Evolutionary conservation across 257 asterid species (phyloP).

Genomic region (Cruciata laevipes): DNA sequence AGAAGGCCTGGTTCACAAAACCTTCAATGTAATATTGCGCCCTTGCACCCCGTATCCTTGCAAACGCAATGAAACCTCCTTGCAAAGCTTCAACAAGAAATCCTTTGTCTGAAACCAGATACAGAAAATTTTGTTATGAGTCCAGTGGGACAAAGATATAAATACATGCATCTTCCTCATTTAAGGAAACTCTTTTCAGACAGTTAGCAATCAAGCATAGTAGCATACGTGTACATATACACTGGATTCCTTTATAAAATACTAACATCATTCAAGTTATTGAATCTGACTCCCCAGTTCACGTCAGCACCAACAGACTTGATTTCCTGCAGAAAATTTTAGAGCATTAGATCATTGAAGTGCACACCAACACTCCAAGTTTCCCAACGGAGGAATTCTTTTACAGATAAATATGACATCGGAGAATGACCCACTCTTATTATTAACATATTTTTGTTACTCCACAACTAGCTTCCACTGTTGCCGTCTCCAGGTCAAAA

Average conservation of each 20-base stretch:
- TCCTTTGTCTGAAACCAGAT: slow-evolving; percentile 49
- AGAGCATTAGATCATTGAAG: slow-evolving; percentile 10
- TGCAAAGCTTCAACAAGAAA: slow-evolving; percentile 60
- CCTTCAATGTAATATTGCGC: slow-evolving; percentile 87
- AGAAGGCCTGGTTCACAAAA: slow-evolving; percentile 17
- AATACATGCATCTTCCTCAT: background rate
- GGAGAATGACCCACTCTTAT: background rate
- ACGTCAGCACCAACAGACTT: slow-evolving; percentile 95
- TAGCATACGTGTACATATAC: background rate
- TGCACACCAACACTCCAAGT: background rate
- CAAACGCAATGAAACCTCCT: slow-evolving; percentile 87
- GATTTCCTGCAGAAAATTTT: slow-evolving; percentile 61
- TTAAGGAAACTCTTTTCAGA: background rate
- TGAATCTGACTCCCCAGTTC: slow-evolving; percentile 98
- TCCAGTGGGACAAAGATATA: background rate
- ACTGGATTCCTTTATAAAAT: slow-evolving; percentile 11
- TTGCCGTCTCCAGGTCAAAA: slow-evolving; percentile 5
- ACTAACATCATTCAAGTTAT: slow-evolving; percentile 66
- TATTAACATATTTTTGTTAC: background rate
- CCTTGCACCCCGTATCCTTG: slow-evolving; percentile 82
- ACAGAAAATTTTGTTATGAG: background rate
- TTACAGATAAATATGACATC: background rate
- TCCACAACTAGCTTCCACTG: background rate
- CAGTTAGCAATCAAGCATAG: background rate
- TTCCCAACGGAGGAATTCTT: background rate